Conservation (phyloP, 2,329 filamentous ascomycete genomes). For the Talaromyces sp. region DNA sequence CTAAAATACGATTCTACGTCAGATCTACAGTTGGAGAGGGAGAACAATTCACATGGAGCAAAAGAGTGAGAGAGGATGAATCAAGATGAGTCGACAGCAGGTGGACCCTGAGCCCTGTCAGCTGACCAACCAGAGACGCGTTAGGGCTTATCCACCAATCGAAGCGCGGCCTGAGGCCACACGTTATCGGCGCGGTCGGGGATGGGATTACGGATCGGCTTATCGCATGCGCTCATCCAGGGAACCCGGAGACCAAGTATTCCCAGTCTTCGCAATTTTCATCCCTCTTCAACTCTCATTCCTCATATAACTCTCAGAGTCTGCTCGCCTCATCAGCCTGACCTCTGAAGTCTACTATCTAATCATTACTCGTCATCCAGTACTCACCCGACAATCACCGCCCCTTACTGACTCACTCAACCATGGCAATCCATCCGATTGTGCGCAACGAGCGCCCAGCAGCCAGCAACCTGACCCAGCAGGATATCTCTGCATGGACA, state of each 20-base stretch:
- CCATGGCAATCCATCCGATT: slow-evolving; percentile 46
- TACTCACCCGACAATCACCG: not conserved
- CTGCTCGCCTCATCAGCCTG: not conserved
- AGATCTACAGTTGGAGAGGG: not conserved
- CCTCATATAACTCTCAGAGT: not conserved
- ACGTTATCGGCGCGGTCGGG: slow-evolving; percentile 7
- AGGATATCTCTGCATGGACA: slow-evolving; percentile 67
- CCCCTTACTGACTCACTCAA: slow-evolving; percentile 3
- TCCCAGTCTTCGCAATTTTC: not conserved
- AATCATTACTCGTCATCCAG: not conserved
- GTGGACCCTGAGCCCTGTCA: not conserved
- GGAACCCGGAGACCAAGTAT: not conserved
- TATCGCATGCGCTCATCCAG: slow-evolving; percentile 10
- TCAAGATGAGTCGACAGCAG: slow-evolving; percentile 15
- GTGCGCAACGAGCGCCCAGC: slow-evolving; percentile 26
- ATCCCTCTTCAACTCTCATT: not conserved
- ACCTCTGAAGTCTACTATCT: not conserved
- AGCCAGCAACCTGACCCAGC: slow-evolving; percentile 31
- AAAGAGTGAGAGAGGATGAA: slow-evolving; percentile 9
- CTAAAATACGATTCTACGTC: not conserved
- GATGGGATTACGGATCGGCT: not conserved
- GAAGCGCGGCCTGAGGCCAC: not conserved
- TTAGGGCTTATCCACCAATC: slow-evolving; percentile 1
- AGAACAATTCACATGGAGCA: not conserved
- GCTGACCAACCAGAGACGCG: slow-evolving; percentile 7